Evolutionary conservation across 148 eudicot species (phyloP), one percentile per base, ranked within the genome.

Genomic region (Nepenthes mirabilis): DNA sequence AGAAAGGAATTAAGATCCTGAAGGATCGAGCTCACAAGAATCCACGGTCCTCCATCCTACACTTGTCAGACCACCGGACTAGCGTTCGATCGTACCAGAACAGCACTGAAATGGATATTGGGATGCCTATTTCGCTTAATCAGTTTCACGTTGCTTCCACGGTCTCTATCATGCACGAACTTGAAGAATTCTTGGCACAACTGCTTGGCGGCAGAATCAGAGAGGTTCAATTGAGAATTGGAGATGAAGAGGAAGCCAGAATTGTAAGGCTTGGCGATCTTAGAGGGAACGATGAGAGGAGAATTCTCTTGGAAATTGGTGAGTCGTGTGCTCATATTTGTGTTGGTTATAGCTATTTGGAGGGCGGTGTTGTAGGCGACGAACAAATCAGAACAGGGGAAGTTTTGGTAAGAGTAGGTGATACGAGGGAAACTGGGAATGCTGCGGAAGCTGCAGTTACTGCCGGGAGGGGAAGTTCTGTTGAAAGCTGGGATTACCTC

Each of bases 211-310:
- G 90, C 23, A 79, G 69, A 14, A 65, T 86, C 36, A 78, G 77
- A 9, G 90, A 86, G 33, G 71, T 82, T 56, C 83, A 82, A 67
- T 45, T 89, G 69, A 83, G 86, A 67, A 81, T 89, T 3, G 77
- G 77, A 34, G 80, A 70, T 34, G 54, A 64, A 12, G 72, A 83
- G 7, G 80, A 75, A 14, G 60, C 75, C 14, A 79, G 83, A 63
- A 57, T 86, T 2, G 80, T 86, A 63, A 80, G 85, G 63, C 86
- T 89, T 32, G 90, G 87, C 47, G 94, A 86, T 58, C 76, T 89
- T 14, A 78, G 82, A 71, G 79, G 84, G 1, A 87, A 82, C 1
- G 97, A 89, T 56, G 90, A 86, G 77, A 83, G 88, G 76, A 81
- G 86, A 50, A 72, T 89, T 54, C 75, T 84, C 14, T 34, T 85